Base-by-base conservation (phyloP, 768 basidiomycete genomes). In the Pleurotus citrinopileatus region DNA sequence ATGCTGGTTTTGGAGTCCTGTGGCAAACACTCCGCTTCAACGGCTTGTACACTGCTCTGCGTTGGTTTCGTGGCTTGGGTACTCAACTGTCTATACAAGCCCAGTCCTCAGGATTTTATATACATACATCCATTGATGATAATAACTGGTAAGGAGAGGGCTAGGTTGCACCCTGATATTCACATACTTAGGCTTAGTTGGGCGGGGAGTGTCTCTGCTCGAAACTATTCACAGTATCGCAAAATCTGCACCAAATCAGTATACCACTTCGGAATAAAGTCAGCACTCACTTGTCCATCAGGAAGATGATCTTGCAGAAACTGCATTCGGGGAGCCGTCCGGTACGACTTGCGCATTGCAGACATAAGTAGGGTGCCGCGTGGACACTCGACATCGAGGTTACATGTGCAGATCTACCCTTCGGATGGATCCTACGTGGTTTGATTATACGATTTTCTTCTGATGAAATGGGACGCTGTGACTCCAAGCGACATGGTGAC, bases 201-300 rank as follows among this genome's bases (percentile, higher is more conserved):
- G n/a, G n/a, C 38, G 45, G 6, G 45, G 8, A 12, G 25, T 17
- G 29, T 28, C 17, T 32, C n/a, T 23, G 45, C 15, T 47, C 45
- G 29, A 47, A 28, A n/a, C n/a, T 26, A 28, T 15, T 32, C 17
- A 47, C 28, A 17, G 29, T 47, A 29, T 47, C 45, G 29, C 45
- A 47, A 15, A 47, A 47, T 28, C 45, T 47, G 28, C 25, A 40
- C 12, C 17, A n/a, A 7, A 2, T 7, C 10, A 40, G 5, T 40
- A 9, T n/a, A 40, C 19, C 38, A 40, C 1, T 2, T 40, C 12
- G 19, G 10, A 7, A 40, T 7, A 40, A 12, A 13, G 7, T 12
- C 32, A 34, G n/a, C 32, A 47, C 45, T n/a, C 26, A 47, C 45
- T 32, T 47, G n/a, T 32, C 45, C 45, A 47, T 32, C 45, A 47